Percentiles rank a stretch among this genome's conserved stretches.
These are phyloP conservation scores for Candida chauliodis DNA, from an alignment of 805 yeast genomes.

Conservation along the genomic window DNA sequence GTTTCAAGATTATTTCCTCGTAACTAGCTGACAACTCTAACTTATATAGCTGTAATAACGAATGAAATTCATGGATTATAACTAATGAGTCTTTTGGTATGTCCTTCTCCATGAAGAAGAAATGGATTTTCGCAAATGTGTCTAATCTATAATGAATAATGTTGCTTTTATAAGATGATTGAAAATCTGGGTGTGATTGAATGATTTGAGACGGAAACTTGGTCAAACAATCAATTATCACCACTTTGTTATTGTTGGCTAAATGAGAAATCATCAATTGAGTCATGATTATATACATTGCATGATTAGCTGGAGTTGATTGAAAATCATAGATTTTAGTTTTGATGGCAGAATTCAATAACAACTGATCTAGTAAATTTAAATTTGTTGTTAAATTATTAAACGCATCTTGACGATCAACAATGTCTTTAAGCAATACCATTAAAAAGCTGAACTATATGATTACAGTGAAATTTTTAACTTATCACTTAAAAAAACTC, in stretches of 20 bases:
- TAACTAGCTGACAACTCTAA: conserved; percentile 29
- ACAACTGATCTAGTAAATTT: conserved; percentile 24
- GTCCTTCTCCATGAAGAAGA: conserved; percentile 15
- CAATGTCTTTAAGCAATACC: conserved; percentile 9
- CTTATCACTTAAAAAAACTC: too few relatives aligned
- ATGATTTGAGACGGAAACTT: conserved; percentile 28
- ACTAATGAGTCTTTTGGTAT: conserved; percentile 15
- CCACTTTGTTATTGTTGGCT: conserved; percentile 15
- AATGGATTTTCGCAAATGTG: conserved; percentile 27
- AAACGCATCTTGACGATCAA: conserved; percentile 10
- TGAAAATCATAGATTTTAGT: conserved; percentile 31
- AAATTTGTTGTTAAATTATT: conserved; percentile 25
- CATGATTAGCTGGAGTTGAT: conserved; percentile 29
- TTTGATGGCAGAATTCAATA: conserved; percentile 13
- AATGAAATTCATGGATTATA: conserved; percentile 32
- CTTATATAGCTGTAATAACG: conserved; percentile 31
- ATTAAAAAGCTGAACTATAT: too few relatives aligned
- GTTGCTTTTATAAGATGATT: conserved; percentile 17
- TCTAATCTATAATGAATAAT: conserved; percentile 14
- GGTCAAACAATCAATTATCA: conserved; percentile 29
- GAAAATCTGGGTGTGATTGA: conserved; percentile 17
- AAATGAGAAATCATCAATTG: conserved; percentile 30
- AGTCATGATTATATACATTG: conserved; percentile 17
- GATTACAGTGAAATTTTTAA: too few relatives aligned
- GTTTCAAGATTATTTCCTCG: conserved; percentile 30